Evolutionary conservation across 2,329 filamentous ascomycete genomes (phyloP).

Genomic region (Coniochaeta sp.): DNA sequence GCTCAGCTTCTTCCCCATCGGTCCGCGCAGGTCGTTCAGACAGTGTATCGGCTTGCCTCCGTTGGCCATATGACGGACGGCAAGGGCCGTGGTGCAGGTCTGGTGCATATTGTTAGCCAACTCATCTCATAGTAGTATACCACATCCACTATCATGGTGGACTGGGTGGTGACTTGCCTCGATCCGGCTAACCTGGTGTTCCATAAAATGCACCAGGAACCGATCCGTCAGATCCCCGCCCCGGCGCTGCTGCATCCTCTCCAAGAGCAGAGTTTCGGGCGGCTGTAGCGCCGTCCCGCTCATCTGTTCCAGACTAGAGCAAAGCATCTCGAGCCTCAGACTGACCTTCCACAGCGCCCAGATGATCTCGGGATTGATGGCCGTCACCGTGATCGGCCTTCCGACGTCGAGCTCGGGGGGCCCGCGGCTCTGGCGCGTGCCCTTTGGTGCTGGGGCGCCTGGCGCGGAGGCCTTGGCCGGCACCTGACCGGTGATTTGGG

Average conservation of each 20-base stretch:
- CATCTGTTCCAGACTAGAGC: slow-evolving; percentile 73
- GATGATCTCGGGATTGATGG: slow-evolving; percentile 74
- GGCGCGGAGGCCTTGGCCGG: slow-evolving; percentile 13
- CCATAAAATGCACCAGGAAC: slow-evolving; percentile 82
- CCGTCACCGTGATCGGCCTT: slow-evolving; percentile 55
- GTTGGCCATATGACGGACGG: slow-evolving; percentile 69
- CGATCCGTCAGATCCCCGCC: slow-evolving; percentile 84
- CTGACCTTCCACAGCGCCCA: slow-evolving; percentile 89
- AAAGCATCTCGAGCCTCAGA: slow-evolving; percentile 86
- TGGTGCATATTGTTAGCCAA: slow-evolving; percentile 24
- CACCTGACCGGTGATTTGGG: slow-evolving; percentile 21
- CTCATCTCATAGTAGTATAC: too few species aligned
- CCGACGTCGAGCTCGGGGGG: neutral
- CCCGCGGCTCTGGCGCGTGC: neutral
- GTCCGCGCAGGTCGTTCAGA: slow-evolving; percentile 67
- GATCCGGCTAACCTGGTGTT: slow-evolving; percentile 91
- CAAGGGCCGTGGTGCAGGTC: slow-evolving; percentile 75
- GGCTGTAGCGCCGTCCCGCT: slow-evolving; percentile 58
- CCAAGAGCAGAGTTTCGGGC: slow-evolving; percentile 77
- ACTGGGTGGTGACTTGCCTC: slow-evolving; percentile 58
- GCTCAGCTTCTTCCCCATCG: slow-evolving; percentile 66
- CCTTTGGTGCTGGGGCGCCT: slow-evolving; percentile 42
- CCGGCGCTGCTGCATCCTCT: slow-evolving; percentile 49
- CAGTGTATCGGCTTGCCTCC: slow-evolving; percentile 56
- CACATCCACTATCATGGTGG: too few species aligned